These are phyloP conservation scores for Amanita jacksonii DNA, from an alignment of 768 basidiomycete species.

Conservation along the genomic window DNA sequence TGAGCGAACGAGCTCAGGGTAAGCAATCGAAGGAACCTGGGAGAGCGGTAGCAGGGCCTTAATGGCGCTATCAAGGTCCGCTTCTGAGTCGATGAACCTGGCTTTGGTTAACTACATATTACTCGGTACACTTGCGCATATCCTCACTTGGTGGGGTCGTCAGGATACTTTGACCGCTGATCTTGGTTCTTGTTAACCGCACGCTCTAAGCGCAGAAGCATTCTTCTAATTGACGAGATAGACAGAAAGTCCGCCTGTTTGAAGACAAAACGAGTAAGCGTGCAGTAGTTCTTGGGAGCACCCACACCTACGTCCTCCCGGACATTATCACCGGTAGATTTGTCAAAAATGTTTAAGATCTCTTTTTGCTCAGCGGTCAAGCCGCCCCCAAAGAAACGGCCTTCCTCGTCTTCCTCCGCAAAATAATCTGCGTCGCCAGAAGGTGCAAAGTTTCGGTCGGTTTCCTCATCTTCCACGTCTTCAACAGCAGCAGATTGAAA, in stretches of 20 bases:
- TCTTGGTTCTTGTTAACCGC: conserved; percentile 93
- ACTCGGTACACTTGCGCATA: neutral
- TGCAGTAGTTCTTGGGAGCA: conserved; percentile 11
- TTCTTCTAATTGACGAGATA: conserved; percentile 58
- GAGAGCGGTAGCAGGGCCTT: conserved; percentile 85
- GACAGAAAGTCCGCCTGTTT: conserved; percentile 57
- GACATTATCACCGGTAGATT: conserved; percentile 48
- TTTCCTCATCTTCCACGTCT: conserved; percentile 49
- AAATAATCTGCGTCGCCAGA: conserved; percentile 89
- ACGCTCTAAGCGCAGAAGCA: conserved; percentile 76
- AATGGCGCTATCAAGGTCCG: conserved; percentile 82
- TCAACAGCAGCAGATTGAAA: conserved; percentile 44
- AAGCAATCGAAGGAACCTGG: conserved; percentile 73
- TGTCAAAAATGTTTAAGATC: conserved; percentile 91
- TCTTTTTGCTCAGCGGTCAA: conserved; percentile 89
- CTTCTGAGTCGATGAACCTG: conserved; percentile 99
- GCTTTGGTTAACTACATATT: neutral
- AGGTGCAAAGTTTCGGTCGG: conserved; percentile 54
- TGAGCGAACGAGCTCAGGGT: conserved; percentile 80
- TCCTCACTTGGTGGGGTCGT: conserved; percentile 80
- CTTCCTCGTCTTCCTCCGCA: conserved; percentile 85
- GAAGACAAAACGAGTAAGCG: conserved; percentile 14
- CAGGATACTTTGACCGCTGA: conserved; percentile 89
- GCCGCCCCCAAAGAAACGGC: conserved; percentile 90
- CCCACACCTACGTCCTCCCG: conserved; percentile 54